phyloP scores from a whole-genome alignment of 768 basidiomycete genomes.

The Scleroderma citrinum region DNA sequence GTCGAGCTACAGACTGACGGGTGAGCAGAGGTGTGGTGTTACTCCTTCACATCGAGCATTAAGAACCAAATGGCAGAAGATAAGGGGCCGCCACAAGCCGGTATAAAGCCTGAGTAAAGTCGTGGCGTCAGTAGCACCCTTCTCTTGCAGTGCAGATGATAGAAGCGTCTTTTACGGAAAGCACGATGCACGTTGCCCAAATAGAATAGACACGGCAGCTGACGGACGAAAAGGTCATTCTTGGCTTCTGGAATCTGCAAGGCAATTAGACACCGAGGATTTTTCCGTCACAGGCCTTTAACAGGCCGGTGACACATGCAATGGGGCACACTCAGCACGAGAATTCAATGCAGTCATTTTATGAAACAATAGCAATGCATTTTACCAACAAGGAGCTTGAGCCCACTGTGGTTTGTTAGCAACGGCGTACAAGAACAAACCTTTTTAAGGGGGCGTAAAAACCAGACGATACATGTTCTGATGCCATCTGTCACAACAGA shows the following conservation, averaged over 20 bases:
- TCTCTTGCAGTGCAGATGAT: slow-evolving; percentile 24
- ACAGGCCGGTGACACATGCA: slow-evolving; percentile 16
- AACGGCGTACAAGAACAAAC: slow-evolving; percentile 23
- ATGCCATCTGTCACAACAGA: slow-evolving; percentile 15
- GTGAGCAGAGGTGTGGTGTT: slow-evolving; percentile 4
- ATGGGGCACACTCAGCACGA: slow-evolving; percentile 13
- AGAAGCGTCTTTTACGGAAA: slow-evolving; percentile 12
- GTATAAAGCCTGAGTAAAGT: slow-evolving; percentile 20
- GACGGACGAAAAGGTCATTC: slow-evolving; percentile 10
- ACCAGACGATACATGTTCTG: slow-evolving; percentile 20
- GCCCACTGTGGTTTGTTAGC: slow-evolving; percentile 20
- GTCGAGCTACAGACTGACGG: not conserved
- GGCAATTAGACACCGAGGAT: slow-evolving; percentile 1
- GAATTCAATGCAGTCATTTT: slow-evolving; percentile 7
- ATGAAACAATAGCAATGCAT: slow-evolving; percentile 15
- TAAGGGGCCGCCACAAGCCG: slow-evolving; percentile 21
- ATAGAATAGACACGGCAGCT: slow-evolving; percentile 23
- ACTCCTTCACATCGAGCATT: slow-evolving; percentile 18
- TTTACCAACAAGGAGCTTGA: slow-evolving; percentile 17
- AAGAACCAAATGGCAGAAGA: slow-evolving; percentile 20
- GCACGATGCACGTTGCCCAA: slow-evolving; percentile 12
- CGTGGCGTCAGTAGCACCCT: slow-evolving; percentile 20
- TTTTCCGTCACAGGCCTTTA: slow-evolving; percentile 2
- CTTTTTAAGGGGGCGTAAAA: slow-evolving; percentile 13
- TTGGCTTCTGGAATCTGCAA: slow-evolving; percentile 20